phyloP scores from a whole-genome alignment of 2,329 filamentous ascomycete species.

The Cladosporium sp. region DNA sequence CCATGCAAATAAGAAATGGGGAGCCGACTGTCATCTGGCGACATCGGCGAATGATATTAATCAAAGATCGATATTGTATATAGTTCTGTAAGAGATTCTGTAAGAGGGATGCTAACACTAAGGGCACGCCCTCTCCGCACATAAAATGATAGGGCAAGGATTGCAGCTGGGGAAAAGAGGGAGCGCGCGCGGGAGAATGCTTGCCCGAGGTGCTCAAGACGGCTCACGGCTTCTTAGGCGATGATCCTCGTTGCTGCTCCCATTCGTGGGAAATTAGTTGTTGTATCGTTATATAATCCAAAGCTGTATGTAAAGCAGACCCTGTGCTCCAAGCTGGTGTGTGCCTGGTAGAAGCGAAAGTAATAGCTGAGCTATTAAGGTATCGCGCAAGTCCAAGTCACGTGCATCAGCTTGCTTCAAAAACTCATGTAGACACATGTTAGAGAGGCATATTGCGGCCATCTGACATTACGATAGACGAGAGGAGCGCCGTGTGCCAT shows the following conservation, averaged over 20 bases:
- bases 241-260: background rate
- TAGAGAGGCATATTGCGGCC: background rate
- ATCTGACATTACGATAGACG: background rate
- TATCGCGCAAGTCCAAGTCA: background rate
- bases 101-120: background rate
- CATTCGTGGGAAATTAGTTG: constrained; percentile 2
- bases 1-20: background rate
- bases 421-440: background rate
- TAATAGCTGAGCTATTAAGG: background rate
- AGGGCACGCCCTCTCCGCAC: background rate
- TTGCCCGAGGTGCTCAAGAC: constrained; percentile 4
- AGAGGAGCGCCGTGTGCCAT: too few species aligned
- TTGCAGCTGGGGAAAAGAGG: constrained; percentile 11
- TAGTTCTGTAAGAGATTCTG: constrained; percentile 20
- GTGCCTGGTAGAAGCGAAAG: background rate
- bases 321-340: background rate
- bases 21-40: background rate
- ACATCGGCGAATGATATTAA: constrained; percentile 7
- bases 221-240: constrained; percentile 5
- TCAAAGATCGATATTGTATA: background rate
- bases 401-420: background rate
- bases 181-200: constrained; percentile 5
- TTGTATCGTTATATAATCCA: background rate
- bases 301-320: background rate
- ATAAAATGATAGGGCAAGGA: background rate